Percentiles rank a stretch among this genome's conserved stretches.
phyloP scores from a whole-genome alignment of 2,329 filamentous ascomycete genomes.

The Phyllosticta citrichinensis region DNA sequence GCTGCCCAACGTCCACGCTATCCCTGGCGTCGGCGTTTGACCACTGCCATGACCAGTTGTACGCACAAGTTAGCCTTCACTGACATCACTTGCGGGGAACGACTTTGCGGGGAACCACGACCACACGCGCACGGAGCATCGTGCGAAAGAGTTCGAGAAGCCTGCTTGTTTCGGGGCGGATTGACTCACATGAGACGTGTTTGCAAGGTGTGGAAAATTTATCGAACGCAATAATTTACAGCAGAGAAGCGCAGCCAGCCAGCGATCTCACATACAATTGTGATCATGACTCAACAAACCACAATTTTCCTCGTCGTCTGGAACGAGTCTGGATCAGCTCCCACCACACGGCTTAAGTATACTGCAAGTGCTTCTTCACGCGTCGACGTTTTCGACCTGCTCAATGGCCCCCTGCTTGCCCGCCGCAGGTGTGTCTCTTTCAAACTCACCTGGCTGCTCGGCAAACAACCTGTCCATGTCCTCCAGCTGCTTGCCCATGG shows the following conservation, averaged over 20 bases:
- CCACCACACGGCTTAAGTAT: not conserved
- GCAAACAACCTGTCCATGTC: constrained; percentile 42
- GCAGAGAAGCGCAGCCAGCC: not conserved
- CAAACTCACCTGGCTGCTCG: not conserved
- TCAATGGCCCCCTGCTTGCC: not conserved
- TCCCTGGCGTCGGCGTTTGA: not conserved
- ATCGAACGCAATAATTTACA: not conserved
- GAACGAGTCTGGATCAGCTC: not conserved
- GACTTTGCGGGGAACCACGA: not conserved
- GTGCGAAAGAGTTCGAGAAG: not conserved
- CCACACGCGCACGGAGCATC: not conserved
- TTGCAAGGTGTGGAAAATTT: not conserved
- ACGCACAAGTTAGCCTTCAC: not conserved
- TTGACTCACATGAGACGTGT: not conserved
- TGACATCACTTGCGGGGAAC: not conserved
- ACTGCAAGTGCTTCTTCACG: not conserved
- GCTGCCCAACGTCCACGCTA: not conserved
- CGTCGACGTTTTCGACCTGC: not conserved
- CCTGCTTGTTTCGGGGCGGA: not conserved
- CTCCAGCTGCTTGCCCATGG: constrained; percentile 53
- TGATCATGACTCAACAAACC: not conserved
- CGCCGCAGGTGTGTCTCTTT: not conserved
- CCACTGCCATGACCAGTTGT: not conserved
- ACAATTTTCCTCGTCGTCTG: not conserved
- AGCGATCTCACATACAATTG: not conserved